phyloP scores from a whole-genome alignment of 495 filamentous ascomycete species.

The Penicillium pulvis region DNA sequence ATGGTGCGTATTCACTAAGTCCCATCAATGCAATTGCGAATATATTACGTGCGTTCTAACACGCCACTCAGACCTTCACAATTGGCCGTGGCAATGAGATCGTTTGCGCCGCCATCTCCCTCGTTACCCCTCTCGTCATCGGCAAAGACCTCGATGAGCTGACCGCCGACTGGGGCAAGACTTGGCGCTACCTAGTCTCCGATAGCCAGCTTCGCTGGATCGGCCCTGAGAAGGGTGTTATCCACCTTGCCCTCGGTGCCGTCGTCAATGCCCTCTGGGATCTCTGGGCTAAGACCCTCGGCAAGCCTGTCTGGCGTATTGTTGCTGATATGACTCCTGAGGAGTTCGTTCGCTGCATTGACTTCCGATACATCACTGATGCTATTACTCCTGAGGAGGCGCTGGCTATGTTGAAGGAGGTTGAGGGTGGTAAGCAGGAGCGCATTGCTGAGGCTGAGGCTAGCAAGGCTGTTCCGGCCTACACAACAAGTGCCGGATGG shows the following conservation, averaged over 20 bases:
- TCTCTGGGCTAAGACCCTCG: slow-evolving; percentile 84
- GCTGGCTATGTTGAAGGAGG: slow-evolving; percentile 63
- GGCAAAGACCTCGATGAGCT: slow-evolving; percentile 74
- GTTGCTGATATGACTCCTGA: slow-evolving; percentile 87
- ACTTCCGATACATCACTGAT: slow-evolving; percentile 93
- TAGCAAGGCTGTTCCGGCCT: slow-evolving; percentile 78
- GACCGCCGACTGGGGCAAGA: slow-evolving; percentile 80
- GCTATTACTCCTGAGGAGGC: slow-evolving; percentile 89
- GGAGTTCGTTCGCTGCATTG: slow-evolving; percentile 83
- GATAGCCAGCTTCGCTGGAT: slow-evolving; percentile 94
- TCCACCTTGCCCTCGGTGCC: slow-evolving; percentile 86
- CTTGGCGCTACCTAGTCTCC: slow-evolving; percentile 87
- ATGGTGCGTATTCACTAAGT: slow-evolving; percentile 60
- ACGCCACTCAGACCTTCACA: slow-evolving; percentile 76
- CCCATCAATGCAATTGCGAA: not conserved
- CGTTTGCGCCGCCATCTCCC: slow-evolving; percentile 80
- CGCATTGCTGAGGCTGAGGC: slow-evolving; percentile 70
- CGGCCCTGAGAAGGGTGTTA: slow-evolving; percentile 93
- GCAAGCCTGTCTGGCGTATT: slow-evolving; percentile 89
- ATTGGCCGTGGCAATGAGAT: slow-evolving; percentile 96
- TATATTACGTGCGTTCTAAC: slow-evolving; percentile 4
- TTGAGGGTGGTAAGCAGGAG: slow-evolving; percentile 63
- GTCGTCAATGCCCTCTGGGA: slow-evolving; percentile 96
- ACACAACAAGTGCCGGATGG: slow-evolving; percentile 92
- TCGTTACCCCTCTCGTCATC: slow-evolving; percentile 71